Conservation (phyloP, 768 basidiomycete species). For the Boletus rubescentipes region DNA sequence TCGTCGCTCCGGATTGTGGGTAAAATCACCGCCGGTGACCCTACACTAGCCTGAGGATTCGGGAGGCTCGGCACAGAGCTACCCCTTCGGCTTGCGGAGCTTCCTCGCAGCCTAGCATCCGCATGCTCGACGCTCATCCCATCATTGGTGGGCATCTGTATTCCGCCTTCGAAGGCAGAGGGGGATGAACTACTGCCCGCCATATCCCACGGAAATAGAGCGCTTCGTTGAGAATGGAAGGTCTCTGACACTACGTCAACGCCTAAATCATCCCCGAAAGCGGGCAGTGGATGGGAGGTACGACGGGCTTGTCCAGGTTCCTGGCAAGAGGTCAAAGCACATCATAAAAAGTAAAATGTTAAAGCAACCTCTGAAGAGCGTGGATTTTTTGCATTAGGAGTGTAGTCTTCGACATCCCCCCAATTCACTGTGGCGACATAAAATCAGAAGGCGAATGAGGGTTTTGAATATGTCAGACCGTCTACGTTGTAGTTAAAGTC, state of each 20-base stretch:
- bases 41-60: slow-evolving; percentile 40
- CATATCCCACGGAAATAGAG: slow-evolving; percentile 83
- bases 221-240: slow-evolving; percentile 60
- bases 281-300: slow-evolving; percentile 56
- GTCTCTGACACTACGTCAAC: slow-evolving; percentile 42
- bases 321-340: slow-evolving; percentile 38
- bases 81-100: slow-evolving; percentile 53
- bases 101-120: slow-evolving; percentile 53
- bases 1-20: slow-evolving; percentile 48
- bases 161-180: slow-evolving; percentile 36
- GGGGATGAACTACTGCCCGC: slow-evolving; percentile 66
- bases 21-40: slow-evolving; percentile 50
- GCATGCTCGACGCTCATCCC: slow-evolving; percentile 50
- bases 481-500: slow-evolving; percentile 26
- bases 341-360: not conserved
- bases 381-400: slow-evolving; percentile 23
- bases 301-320: slow-evolving; percentile 85
- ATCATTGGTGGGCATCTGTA: slow-evolving; percentile 39
- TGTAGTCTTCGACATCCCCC: slow-evolving; percentile 17
- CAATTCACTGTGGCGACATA: slow-evolving; percentile 22
- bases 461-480: slow-evolving; percentile 15
- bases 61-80: slow-evolving; percentile 56
- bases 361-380: slow-evolving; percentile 64
- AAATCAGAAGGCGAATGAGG: not conserved
- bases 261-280: slow-evolving; percentile 49